A percentile compares a stretch with the other conserved stretches of the same genome.
Conservation (phyloP, 495 filamentous ascomycete species). For the Penicillium macrosclerotiorum region DNA sequence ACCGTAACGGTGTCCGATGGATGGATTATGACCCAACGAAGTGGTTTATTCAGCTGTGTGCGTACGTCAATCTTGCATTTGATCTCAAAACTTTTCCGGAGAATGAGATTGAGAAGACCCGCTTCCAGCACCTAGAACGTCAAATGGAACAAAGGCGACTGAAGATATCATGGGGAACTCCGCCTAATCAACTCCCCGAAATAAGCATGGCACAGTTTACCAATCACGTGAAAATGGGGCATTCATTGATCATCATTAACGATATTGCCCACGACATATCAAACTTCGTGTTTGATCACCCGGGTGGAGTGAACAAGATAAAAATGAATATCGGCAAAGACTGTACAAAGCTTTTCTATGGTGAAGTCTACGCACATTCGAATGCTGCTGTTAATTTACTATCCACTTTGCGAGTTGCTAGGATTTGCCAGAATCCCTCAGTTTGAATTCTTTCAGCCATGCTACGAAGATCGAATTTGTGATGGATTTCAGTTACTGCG, state of each 20-base stretch:
- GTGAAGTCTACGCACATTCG: conserved; percentile 82
- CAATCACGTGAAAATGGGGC: conserved; percentile 76
- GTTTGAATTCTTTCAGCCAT: no score
- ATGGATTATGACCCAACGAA: conserved; percentile 96
- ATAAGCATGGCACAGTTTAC: conserved; percentile 89
- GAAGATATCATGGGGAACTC: conserved; percentile 76
- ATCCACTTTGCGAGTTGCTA: not conserved
- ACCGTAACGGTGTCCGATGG: conserved; percentile 94
- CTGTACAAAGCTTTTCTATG: conserved; percentile 94
- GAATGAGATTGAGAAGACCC: conserved; percentile 96
- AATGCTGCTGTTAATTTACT: conserved; percentile 63
- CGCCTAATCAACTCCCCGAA: conserved; percentile 11
- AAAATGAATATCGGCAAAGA: conserved; percentile 84
- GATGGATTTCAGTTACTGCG: no score
- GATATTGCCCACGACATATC: conserved; percentile 90
- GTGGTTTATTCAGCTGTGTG: conserved; percentile 88
- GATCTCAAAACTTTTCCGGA: conserved; percentile 89
- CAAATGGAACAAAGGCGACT: conserved; percentile 88
- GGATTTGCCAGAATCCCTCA: no score
- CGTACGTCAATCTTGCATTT: conserved; percentile 82
- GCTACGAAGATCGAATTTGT: no score
- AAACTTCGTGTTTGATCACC: conserved; percentile 89
- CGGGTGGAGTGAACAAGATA: conserved; percentile 88
- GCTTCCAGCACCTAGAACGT: conserved; percentile 89
- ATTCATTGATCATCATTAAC: conserved; percentile 76